phyloP scores from a whole-genome alignment of 192 early-diverging fungal genomes.

The Geranomyces variabilis region DNA sequence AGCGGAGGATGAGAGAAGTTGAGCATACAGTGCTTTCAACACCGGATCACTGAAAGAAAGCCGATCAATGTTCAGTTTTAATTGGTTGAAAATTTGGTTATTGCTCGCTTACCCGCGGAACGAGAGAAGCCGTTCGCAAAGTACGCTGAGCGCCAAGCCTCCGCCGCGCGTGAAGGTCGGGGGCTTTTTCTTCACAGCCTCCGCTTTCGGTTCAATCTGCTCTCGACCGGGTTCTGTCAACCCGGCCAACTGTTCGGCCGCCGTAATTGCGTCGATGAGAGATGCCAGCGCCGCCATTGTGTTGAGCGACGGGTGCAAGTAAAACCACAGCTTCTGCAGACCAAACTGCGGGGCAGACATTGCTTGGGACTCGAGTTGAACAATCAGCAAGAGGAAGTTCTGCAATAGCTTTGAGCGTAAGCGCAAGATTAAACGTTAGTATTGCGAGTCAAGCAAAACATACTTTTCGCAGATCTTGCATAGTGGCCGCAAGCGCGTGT shows the following conservation, averaged over 20 bases:
- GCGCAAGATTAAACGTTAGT: not conserved
- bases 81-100: too few species aligned
- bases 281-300: conserved; percentile 58
- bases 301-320: conserved; percentile 76
- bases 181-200: not conserved
- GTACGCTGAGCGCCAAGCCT: conserved; percentile 75
- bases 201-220: not conserved
- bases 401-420: conserved; percentile 29
- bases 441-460: not conserved
- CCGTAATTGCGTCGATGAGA: conserved; percentile 53
- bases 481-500: conserved; percentile 88
- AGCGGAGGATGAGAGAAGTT: conserved; percentile 74
- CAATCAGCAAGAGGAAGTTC: conserved; percentile 83
- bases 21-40: conserved; percentile 76
- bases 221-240: not conserved
- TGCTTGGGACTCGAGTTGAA: conserved; percentile 87
- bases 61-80: too few species aligned
- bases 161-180: conserved; percentile 57
- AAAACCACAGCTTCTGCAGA: conserved; percentile 91
- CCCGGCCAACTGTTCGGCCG: conserved; percentile 20
- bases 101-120: conserved; percentile 65
- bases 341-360: conserved; percentile 72
- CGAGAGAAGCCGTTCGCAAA: conserved; percentile 69
- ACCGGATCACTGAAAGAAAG: conserved; percentile 27
- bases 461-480: conserved; percentile 73